A percentile compares a stretch with the other conserved stretches of the same genome.
Evolutionary conservation across 306 rosid species (phyloP).

Genomic region (Luffa aegyptiaca): DNA sequence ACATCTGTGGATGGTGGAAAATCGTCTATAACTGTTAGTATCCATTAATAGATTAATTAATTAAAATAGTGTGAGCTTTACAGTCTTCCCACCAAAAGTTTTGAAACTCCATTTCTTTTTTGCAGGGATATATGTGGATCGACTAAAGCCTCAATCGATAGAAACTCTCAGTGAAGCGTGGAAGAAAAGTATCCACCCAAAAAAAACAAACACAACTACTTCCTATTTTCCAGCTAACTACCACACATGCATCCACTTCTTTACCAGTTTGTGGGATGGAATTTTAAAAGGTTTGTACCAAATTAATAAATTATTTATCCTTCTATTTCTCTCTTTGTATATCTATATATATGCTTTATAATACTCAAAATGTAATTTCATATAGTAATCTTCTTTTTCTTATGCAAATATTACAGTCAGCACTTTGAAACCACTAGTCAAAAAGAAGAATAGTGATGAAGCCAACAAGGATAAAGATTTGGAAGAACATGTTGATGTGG

Average conservation of each 20-base stretch:
- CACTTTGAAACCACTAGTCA: not conserved
- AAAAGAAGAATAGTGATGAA: not conserved
- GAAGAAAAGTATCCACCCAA: not conserved
- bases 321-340: too few relatives aligned
- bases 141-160: not conserved
- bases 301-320: too few relatives aligned
- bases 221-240: conserved; percentile 9
- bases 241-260: not conserved
- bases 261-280: not conserved
- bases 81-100: too few relatives aligned
- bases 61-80: too few relatives aligned
- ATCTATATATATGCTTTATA: too few relatives aligned
- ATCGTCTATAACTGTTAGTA: conserved; percentile 28
- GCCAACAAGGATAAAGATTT: not conserved
- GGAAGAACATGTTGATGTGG: not conserved
- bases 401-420: not conserved
- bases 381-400: too few relatives aligned
- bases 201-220: not conserved
- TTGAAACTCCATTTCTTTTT: too few relatives aligned
- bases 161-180: not conserved
- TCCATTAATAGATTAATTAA: too few relatives aligned
- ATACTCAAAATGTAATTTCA: too few relatives aligned
- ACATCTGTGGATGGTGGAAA: conserved; percentile 6
- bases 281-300: not conserved
- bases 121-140: too few relatives aligned